Percentiles rank a stretch among this genome's conserved stretches.
These are phyloP conservation scores for Chlamydomonas eustigma DNA, from an alignment of 139 green algal genomes.

Conservation along the genomic window DNA sequence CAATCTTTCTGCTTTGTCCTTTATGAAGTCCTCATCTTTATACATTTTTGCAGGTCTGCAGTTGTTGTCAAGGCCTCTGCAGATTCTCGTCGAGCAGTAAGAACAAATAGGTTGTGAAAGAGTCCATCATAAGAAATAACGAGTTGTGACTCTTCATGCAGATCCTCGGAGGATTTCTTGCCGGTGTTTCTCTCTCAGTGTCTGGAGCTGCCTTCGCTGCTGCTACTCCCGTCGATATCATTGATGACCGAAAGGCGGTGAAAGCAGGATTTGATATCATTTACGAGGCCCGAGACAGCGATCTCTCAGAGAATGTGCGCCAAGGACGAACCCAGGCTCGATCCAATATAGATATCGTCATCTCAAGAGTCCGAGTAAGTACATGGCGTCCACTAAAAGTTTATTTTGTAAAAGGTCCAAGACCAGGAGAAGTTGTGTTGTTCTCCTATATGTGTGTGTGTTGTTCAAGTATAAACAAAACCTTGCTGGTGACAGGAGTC, in stretches of 20 bases:
- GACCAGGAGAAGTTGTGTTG: too few species aligned
- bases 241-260: constrained; percentile 68
- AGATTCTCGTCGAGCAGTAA: constrained; percentile 57
- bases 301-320: constrained; percentile 65
- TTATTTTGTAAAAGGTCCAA: too few species aligned
- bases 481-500: constrained; percentile 30
- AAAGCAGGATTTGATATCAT: constrained; percentile 81
- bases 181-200: constrained; percentile 48
- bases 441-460: too few species aligned
- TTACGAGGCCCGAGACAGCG: constrained; percentile 84
- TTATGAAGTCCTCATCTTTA: neutral
- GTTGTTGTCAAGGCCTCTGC: constrained; percentile 48
- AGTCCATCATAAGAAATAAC: neutral
- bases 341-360: constrained; percentile 44
- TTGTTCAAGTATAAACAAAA: too few species aligned
- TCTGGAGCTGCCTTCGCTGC: constrained; percentile 40
- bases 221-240: constrained; percentile 64
- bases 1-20: too few species aligned
- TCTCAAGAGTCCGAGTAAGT: neutral
- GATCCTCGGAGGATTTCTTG: constrained; percentile 69
- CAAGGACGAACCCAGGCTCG: constrained; percentile 74
- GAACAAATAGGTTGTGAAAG: neutral
- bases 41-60: constrained; percentile 23
- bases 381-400: neutral
- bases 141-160: constrained; percentile 14